These are phyloP conservation scores for Buddleja alternifolia DNA, from an alignment of 257 asterid genomes.

Conservation along the genomic window DNA sequence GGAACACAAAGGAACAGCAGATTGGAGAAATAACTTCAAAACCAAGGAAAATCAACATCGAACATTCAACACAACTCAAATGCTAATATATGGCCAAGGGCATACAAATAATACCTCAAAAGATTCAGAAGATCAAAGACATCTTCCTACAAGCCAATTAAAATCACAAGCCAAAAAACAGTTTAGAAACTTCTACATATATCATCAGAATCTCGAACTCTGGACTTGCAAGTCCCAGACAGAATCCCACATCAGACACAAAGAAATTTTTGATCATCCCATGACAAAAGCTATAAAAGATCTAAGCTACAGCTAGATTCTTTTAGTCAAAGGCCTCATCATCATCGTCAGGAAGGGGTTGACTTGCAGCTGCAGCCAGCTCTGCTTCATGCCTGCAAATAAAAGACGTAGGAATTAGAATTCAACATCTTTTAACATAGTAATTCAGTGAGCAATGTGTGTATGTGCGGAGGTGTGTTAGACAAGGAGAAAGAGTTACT, in stretches of 20 bases:
- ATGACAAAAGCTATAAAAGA: not conserved
- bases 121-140: conserved; percentile 32
- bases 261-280: conserved; percentile 18
- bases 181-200: conserved; percentile 28
- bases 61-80: not conserved
- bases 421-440: not conserved
- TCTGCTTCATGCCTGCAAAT: conserved; percentile 64
- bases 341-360: conserved; percentile 84
- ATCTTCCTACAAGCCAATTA: conserved; percentile 31
- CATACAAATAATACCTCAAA: conserved; percentile 22
- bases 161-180: conserved; percentile 25
- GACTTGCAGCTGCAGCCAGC: conserved; percentile 55
- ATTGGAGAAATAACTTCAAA: not conserved
- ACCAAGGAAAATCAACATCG: not conserved
- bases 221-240: conserved; percentile 1
- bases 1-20: too few relatives aligned
- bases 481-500: conserved; percentile 37
- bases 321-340: conserved; percentile 64
- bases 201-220: conserved; percentile 18
- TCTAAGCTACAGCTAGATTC: not conserved
- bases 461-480: not conserved
- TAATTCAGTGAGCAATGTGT: not conserved
- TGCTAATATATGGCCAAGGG: conserved; percentile 20
- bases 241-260: conserved; percentile 18
- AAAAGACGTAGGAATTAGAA: not conserved